Percentiles rank a stretch among this genome's conserved stretches.
Conservation (phyloP, 2,329 filamentous ascomycete species). For the Apiospora koreana region DNA sequence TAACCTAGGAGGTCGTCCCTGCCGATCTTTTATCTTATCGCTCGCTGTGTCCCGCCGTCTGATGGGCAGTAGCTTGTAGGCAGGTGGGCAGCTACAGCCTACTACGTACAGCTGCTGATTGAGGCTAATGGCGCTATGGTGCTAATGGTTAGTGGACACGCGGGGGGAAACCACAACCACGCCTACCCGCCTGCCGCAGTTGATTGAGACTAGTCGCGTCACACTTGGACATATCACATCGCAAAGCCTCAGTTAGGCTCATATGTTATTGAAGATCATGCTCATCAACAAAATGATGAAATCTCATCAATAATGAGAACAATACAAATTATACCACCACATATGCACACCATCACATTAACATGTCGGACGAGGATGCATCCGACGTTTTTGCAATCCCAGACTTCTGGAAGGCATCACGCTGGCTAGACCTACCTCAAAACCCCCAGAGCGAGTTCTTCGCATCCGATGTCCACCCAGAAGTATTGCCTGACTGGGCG, state of each 20-base stretch:
- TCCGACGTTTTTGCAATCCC: slow-evolving; percentile 65
- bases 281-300: not conserved
- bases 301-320: not conserved
- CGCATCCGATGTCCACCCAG: slow-evolving; percentile 38
- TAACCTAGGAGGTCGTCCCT: too few relatives aligned
- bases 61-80: not conserved
- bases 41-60: not conserved
- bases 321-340: slow-evolving; percentile 19
- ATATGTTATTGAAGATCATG: not conserved
- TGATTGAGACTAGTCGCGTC: not conserved
- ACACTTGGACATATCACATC: not conserved
- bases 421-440: slow-evolving; percentile 42
- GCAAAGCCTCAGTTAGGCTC: not conserved
- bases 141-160: not conserved
- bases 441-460: slow-evolving; percentile 43
- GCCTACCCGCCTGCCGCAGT: not conserved
- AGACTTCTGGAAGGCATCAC: slow-evolving; percentile 59
- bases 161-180: not conserved
- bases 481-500: slow-evolving; percentile 13
- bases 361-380: slow-evolving; percentile 44
- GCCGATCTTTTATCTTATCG: slow-evolving; percentile 5
- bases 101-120: not conserved
- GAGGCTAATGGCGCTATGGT: too few relatives aligned
- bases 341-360: slow-evolving; percentile 9
- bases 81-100: not conserved